Conservation (phyloP, 75 land plant species). For the Pinus tabuliformis region DNA sequence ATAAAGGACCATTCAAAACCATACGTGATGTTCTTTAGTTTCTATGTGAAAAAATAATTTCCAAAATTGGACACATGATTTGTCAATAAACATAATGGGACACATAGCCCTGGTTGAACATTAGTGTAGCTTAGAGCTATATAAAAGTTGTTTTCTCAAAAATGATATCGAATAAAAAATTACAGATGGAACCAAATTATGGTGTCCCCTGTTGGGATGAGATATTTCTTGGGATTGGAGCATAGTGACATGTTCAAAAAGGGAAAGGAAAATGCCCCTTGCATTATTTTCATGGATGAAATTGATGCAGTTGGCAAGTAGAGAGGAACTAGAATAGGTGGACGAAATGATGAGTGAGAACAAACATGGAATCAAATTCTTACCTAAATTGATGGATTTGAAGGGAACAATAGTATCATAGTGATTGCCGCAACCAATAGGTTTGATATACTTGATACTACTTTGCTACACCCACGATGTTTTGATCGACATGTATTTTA, state of each 20-base stretch:
- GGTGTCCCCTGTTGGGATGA: slow-evolving; percentile 11
- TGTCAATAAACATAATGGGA: no score
- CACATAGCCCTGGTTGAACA: no score
- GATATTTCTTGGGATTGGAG: slow-evolving; percentile 99
- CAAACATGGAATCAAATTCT: slow-evolving; percentile 94
- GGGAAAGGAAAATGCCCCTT: slow-evolving; percentile 99
- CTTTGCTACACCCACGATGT: slow-evolving; percentile 89
- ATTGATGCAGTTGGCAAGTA: slow-evolving; percentile 98
- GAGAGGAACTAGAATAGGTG: slow-evolving; percentile 97
- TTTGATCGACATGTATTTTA: slow-evolving; percentile 88
- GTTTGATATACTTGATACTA: slow-evolving; percentile 96
- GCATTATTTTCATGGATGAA: slow-evolving; percentile 98
- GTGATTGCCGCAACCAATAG: slow-evolving; percentile 96
- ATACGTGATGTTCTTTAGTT: no score
- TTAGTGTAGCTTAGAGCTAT: no score
- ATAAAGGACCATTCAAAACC: no score
- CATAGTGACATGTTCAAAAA: slow-evolving; percentile 98
- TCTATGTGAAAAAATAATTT: no score
- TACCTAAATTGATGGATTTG: slow-evolving; percentile 99
- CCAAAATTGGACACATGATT: no score
- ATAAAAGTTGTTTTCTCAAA: no score
- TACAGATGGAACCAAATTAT: no score
- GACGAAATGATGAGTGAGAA: slow-evolving; percentile 96
- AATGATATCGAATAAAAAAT: no score
- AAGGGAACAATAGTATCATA: slow-evolving; percentile 94